These are phyloP conservation scores for Mikania micrantha DNA, from an alignment of 129 eudicot genomes.

Conservation along the genomic window DNA sequence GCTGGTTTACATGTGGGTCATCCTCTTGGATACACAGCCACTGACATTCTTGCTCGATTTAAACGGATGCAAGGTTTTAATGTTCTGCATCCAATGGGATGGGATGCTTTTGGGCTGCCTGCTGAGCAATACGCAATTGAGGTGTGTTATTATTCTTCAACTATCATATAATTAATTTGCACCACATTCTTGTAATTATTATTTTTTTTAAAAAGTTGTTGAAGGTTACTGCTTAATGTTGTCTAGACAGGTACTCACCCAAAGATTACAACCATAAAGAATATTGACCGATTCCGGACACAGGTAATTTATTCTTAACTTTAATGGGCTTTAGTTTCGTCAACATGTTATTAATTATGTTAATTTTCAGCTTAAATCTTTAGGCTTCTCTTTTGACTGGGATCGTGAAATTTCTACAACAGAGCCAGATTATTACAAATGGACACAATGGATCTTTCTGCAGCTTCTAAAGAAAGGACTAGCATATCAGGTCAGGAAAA, in stretches of 20 bases:
- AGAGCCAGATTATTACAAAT: constrained; percentile 94
- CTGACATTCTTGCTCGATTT: constrained; percentile 91
- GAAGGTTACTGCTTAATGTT: constrained; percentile 7
- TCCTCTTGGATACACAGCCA: constrained; percentile 99
- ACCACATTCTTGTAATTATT: background rate
- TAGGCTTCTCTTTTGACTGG: constrained; percentile 98
- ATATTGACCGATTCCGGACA: constrained; percentile 76
- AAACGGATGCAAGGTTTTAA: constrained; percentile 96
- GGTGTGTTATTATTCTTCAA: constrained; percentile 31
- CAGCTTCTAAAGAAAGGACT: constrained; percentile 91
- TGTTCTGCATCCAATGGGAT: constrained; percentile 98
- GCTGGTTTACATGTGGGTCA: constrained; percentile 99
- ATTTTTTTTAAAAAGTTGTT: background rate
- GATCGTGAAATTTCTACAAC: constrained; percentile 98
- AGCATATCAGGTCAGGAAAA: constrained; percentile 72
- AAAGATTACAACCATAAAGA: constrained; percentile 66
- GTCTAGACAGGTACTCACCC: constrained; percentile 96
- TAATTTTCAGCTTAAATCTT: constrained; percentile 69
- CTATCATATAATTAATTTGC: background rate
- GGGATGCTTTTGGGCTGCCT: constrained; percentile 99
- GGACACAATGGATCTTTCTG: constrained; percentile 99
- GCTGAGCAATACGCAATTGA: constrained; percentile 98
- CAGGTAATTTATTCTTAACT: constrained; percentile 44
- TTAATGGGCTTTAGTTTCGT: background rate
- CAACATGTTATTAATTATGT: background rate